Conservation (phyloP, 1,139 yeast species). For the Nadsonia starkeyi-henricii region DNA sequence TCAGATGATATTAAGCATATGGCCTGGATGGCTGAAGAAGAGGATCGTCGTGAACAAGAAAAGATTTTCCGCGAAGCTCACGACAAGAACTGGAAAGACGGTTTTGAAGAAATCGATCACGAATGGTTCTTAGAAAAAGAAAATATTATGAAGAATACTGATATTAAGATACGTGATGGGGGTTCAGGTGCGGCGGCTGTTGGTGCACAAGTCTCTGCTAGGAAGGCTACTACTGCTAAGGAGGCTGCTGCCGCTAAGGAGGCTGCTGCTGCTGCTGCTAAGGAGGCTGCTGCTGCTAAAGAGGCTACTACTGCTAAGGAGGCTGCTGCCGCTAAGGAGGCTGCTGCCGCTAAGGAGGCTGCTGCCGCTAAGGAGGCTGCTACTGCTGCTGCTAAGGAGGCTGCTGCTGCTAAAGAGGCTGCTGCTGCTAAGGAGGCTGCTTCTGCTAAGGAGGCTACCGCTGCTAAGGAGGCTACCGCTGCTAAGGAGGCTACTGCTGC, state of each 20-base stretch:
- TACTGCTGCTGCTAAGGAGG: not conserved
- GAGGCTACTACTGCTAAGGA: slow-evolving; percentile 5
- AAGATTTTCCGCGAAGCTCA: slow-evolving; percentile 52
- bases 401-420: slow-evolving; percentile 2
- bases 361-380: slow-evolving; percentile 4
- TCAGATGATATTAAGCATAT: slow-evolving; percentile 78
- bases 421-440: slow-evolving; percentile 4
- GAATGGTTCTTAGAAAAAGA: slow-evolving; percentile 58
- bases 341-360: not conserved
- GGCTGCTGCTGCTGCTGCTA: slow-evolving; percentile 7
- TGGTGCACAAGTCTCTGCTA: slow-evolving; percentile 7
- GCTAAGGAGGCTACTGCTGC: not conserved
- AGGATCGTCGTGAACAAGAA: slow-evolving; percentile 57
- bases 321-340: not conserved
- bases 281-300: not conserved
- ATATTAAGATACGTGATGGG: slow-evolving; percentile 23
- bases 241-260: slow-evolving; percentile 6
- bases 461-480: slow-evolving; percentile 3
- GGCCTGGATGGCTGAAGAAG: slow-evolving; percentile 96
- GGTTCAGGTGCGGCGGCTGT: slow-evolving; percentile 5
- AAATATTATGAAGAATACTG: slow-evolving; percentile 60
- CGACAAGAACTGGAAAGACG: slow-evolving; percentile 62
- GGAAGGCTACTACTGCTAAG: slow-evolving; percentile 7
- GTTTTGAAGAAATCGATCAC: slow-evolving; percentile 57
- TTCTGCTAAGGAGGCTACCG: slow-evolving; percentile 3